Evolutionary conservation across 306 rosid species (phyloP), one percentile per base, ranked within the genome.

Genomic region (Myrica gale): DNA sequence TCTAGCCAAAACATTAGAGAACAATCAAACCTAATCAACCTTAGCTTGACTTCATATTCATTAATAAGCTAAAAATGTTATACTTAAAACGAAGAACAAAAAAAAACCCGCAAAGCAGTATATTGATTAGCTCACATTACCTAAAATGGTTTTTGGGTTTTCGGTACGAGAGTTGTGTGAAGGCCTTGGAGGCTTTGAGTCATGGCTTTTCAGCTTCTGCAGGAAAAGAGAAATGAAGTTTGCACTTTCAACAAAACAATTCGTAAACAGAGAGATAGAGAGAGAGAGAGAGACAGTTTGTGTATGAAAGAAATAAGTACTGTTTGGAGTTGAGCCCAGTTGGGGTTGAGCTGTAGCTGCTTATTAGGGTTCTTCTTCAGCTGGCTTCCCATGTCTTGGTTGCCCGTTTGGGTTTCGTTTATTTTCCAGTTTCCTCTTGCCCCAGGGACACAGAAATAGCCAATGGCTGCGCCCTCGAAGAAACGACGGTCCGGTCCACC

Each of bases 311-410:
- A 44, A 13, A 51, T 62, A 21, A 62, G 4, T 20, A 88, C 96
- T 68, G 87, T 87, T 82, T 85, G 91, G 58, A 95, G 97, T 44
- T 82, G 84, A 80, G 85, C 87, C 98, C 99, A 95, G 78, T 95
- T 95, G 56, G 99, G 99, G 80, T 86, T 95, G 4, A 86, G 60
- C 48, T 81, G 85, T 42, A 69, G 72, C 67, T 72, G 88, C 76
- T 76, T 82, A 11, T 77, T 79, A 43, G 87, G 80, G 44, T 58
- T 82, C 72, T 85, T 88, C 84, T 62, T 82, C 37, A 32, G 51
- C 75, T 82, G 82, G 79, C 86, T 80, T 78, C 84, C 82, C 93
- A 78, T 87, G 66, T n/a, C 69, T 66, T 39, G 5, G 21, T 17
- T 74, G 67, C 44, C 73, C 58, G 69, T 4, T 55, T 1, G 6